Evolutionary conservation across 371 early-diverging fungal genomes (phyloP).

Genomic region (Umbelopsis sp.): DNA sequence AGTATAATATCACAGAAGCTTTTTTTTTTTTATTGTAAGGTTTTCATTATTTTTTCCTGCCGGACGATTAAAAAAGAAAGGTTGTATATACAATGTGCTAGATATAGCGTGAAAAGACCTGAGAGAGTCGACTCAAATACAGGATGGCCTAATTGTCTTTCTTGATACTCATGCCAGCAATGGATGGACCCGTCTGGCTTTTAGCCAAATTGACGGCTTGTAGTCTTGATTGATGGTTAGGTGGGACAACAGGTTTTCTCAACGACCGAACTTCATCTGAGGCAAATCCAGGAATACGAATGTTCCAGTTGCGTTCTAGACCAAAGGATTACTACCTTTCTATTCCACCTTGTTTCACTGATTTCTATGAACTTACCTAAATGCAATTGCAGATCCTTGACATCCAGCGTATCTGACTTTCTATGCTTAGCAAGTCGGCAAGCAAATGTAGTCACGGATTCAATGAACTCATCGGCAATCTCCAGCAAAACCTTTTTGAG

Average conservation of each 20-base stretch:
- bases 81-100: conserved; percentile 1
- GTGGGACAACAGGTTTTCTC: conserved; percentile 66
- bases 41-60: no score
- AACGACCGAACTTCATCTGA: conserved; percentile 81
- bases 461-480: conserved; percentile 93
- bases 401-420: conserved; percentile 80
- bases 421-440: conserved; percentile 92
- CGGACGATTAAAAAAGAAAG: no score
- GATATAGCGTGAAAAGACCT: no score
- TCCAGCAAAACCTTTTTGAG: conserved; percentile 74
- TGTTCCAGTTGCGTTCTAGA: conserved; percentile 91
- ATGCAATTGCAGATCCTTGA: conserved; percentile 90
- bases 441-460: conserved; percentile 83
- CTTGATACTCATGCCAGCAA: conserved; percentile 10
- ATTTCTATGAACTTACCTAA: conserved; percentile 59
- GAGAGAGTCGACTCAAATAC: no score
- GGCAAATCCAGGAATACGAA: conserved; percentile 91
- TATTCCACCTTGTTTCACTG: background rate
- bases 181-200: conserved; percentile 26
- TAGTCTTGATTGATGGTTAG: conserved; percentile 70
- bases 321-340: background rate
- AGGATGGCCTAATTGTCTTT: background rate
- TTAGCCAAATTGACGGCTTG: conserved; percentile 68
- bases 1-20: background rate
- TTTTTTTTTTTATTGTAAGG: no score